A percentile compares a stretch with the other conserved stretches of the same genome.
These are phyloP conservation scores for Pestalotiopsis sp. DNA, from an alignment of 2,329 filamentous ascomycete species.

Conservation along the genomic window DNA sequence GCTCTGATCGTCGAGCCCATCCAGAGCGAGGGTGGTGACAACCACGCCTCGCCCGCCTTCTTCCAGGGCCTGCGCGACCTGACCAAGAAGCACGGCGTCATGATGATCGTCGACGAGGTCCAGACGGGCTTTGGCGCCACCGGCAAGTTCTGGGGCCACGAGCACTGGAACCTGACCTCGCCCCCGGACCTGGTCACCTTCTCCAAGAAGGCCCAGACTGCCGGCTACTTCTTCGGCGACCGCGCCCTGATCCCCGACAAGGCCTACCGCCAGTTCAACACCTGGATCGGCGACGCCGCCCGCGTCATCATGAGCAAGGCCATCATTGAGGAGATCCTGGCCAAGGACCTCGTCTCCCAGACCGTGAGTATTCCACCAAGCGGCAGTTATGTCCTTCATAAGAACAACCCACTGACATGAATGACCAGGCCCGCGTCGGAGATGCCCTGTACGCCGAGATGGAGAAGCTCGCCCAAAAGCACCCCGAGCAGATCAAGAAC, in stretches of 20 bases:
- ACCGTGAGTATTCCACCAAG: not conserved
- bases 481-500: conserved; percentile 77
- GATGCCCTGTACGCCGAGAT: conserved; percentile 75
- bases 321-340: conserved; percentile 79
- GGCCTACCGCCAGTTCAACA: conserved; percentile 95
- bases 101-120: conserved; percentile 91
- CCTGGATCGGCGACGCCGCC: conserved; percentile 84
- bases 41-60: conserved; percentile 85
- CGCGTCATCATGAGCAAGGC: conserved; percentile 81
- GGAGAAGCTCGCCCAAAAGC: conserved; percentile 64
- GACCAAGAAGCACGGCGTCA: conserved; percentile 73
- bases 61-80: conserved; percentile 81
- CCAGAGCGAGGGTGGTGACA: conserved; percentile 92
- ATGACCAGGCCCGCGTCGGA: conserved; percentile 69
- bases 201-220: conserved; percentile 92
- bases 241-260: conserved; percentile 80
- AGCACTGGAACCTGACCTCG: conserved; percentile 80
- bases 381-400: not conserved
- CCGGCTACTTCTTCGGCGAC: conserved; percentile 88
- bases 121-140: conserved; percentile 86
- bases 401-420: conserved; percentile 36
- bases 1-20: conserved; percentile 87
- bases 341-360: conserved; percentile 66
- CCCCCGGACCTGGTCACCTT: conserved; percentile 95
- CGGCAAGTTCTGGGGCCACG: conserved; percentile 94